Percentiles rank a stretch among this genome's conserved stretches.
Evolutionary conservation across 2,329 filamentous ascomycete species (phyloP).

Genomic region (Aspergillus cejpii): DNA sequence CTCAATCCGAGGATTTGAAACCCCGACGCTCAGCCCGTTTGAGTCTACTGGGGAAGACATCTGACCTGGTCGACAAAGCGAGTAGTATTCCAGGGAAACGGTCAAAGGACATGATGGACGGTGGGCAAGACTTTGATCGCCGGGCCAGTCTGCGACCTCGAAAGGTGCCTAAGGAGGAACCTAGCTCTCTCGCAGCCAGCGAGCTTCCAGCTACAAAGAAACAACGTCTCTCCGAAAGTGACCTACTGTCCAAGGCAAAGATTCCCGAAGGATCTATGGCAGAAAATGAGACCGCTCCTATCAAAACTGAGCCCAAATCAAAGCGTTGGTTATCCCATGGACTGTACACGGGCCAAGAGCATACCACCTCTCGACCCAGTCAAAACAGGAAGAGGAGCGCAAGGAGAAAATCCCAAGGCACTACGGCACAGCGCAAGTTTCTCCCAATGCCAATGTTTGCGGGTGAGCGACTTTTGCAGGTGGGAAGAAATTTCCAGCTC

Average conservation of each 20-base stretch:
- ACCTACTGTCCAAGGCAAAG: constrained; percentile 22
- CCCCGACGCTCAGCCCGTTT: constrained; percentile 42
- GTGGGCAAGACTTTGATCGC: constrained; percentile 50
- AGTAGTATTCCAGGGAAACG: constrained; percentile 55
- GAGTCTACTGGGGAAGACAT: constrained; percentile 38
- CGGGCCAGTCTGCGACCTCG: constrained; percentile 54
- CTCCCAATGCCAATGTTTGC: constrained; percentile 74
- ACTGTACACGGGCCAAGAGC: constrained; percentile 75
- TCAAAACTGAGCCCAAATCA: constrained; percentile 28
- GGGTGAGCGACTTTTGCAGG: constrained; percentile 63
- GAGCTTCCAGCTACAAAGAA: constrained; percentile 37
- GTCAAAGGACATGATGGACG: constrained; percentile 50
- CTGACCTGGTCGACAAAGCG: constrained; percentile 45
- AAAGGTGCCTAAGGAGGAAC: constrained; percentile 26
- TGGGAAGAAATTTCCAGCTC: constrained; percentile 75
- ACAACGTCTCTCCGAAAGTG: constrained; percentile 37
- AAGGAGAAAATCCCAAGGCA: constrained; percentile 26
- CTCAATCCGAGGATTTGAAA: constrained; percentile 23
- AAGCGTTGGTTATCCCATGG: constrained; percentile 80
- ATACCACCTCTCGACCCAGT: constrained; percentile 43
- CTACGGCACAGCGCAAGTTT: constrained; percentile 35
- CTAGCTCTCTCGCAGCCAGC: constrained; percentile 8
- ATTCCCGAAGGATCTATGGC: constrained; percentile 13
- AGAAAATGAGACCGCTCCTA: constrained; percentile 17
- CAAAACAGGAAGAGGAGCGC: constrained; percentile 43